Conservation (phyloP, 768 basidiomycete genomes). For the Pleurotus eryngii region DNA sequence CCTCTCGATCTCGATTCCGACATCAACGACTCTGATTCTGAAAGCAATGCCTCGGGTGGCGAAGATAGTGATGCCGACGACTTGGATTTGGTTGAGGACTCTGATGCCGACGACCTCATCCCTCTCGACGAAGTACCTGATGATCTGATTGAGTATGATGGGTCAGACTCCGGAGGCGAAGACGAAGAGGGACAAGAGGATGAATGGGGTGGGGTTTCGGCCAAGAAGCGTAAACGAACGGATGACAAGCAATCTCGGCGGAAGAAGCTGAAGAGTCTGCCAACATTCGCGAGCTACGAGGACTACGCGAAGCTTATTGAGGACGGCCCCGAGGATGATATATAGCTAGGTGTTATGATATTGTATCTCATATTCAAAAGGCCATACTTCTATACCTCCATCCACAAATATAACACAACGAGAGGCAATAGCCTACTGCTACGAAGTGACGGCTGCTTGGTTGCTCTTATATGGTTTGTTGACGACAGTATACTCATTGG, state of each 20-base stretch:
- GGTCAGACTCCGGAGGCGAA: constrained; percentile 38
- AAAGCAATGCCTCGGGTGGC: not conserved
- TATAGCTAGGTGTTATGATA: constrained; percentile 24
- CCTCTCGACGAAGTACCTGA: constrained; percentile 50
- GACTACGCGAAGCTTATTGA: constrained; percentile 86
- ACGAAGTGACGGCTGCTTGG: too few species aligned
- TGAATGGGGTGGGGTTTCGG: constrained; percentile 55
- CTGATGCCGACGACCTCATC: constrained; percentile 71
- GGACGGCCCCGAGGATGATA: constrained; percentile 66
- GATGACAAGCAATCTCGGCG: constrained; percentile 42
- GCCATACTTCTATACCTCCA: too few species aligned
- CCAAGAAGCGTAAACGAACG: constrained; percentile 45
- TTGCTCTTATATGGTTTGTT: too few species aligned
- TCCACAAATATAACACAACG: too few species aligned
- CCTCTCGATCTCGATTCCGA: constrained; percentile 16
- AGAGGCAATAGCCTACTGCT: too few species aligned
- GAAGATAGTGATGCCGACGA: constrained; percentile 38
- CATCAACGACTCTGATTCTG: constrained; percentile 26
- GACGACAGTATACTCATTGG: too few species aligned
- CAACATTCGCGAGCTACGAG: constrained; percentile 85
- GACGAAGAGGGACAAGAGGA: constrained; percentile 29
- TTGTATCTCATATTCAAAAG: too few species aligned
- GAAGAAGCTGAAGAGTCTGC: constrained; percentile 67
- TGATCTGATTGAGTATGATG: constrained; percentile 60
- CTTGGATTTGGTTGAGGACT: constrained; percentile 58